Evolutionary conservation across 148 eudicot species (phyloP).

Genomic region (Rhododendron williamsianum): DNA sequence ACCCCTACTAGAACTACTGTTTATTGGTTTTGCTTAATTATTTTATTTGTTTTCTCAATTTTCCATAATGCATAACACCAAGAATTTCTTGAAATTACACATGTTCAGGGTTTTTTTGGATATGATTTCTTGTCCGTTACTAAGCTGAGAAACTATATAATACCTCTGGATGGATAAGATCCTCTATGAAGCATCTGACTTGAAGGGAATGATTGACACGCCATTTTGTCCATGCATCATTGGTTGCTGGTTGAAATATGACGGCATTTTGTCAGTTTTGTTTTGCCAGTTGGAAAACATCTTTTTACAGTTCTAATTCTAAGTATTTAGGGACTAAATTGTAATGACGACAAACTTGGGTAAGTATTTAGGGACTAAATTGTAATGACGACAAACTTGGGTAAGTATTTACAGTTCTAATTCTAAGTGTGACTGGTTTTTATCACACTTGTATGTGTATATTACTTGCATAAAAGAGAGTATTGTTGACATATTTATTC

Average conservation of each 20-base stretch:
- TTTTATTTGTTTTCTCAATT: background rate
- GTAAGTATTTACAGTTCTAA: no score
- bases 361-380: background rate
- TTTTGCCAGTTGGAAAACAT: background rate
- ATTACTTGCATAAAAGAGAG: background rate
- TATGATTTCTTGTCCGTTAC: background rate
- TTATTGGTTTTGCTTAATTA: background rate
- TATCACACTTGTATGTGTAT: background rate
- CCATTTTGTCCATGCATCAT: constrained; percentile 1
- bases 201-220: background rate
- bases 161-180: background rate
- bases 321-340: background rate
- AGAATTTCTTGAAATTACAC: background rate
- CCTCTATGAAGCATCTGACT: background rate
- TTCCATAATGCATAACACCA: background rate
- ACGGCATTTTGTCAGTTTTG: background rate
- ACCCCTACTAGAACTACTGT: background rate
- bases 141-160: background rate
- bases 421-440: background rate
- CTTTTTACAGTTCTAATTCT: no score
- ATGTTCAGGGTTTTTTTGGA: background rate
- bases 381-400: no score
- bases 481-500: background rate
- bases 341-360: no score
- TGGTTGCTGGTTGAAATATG: background rate